These are phyloP conservation scores for Saccharomyces eubayanus DNA, from an alignment of 805 yeast species.

Conservation along the genomic window DNA sequence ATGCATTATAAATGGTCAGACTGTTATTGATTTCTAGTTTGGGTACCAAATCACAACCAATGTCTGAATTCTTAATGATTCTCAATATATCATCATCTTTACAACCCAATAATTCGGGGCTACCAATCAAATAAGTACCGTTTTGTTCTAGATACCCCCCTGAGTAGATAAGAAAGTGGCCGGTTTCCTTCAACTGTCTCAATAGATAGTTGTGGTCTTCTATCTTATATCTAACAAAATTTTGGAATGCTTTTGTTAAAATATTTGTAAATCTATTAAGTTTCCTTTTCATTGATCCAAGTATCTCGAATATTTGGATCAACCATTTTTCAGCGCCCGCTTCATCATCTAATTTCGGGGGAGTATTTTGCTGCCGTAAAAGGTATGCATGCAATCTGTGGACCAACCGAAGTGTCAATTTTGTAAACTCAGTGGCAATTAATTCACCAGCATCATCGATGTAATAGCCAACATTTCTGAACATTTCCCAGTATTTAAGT, in stretches of 20 bases:
- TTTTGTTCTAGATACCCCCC: conserved; percentile 56
- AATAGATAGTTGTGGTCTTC: conserved; percentile 45
- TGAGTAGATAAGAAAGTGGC: conserved; percentile 71
- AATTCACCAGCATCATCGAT: conserved; percentile 75
- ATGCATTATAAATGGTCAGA: conserved; percentile 20
- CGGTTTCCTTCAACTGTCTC: conserved; percentile 48
- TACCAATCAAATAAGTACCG: conserved; percentile 77
- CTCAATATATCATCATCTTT: conserved; percentile 37
- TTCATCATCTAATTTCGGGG: conserved; percentile 37
- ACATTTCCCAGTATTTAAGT: conserved; percentile 70
- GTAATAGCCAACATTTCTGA: conserved; percentile 67
- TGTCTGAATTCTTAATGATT: conserved; percentile 39
- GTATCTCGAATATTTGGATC: conserved; percentile 56
- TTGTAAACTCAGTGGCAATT: conserved; percentile 71
- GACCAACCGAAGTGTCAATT: conserved; percentile 56
- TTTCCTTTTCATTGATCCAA: conserved; percentile 72
- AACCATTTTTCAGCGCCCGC: conserved; percentile 57
- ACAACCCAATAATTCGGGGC: conserved; percentile 37
- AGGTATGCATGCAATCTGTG: conserved; percentile 63
- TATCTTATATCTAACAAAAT: conserved; percentile 55
- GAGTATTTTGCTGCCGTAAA: conserved; percentile 61
- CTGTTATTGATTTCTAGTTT: conserved; percentile 26
- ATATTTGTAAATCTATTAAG: conserved; percentile 67
- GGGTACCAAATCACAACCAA: conserved; percentile 42
- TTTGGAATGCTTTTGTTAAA: conserved; percentile 62